Conservation (phyloP, 352 stramenopile genomes). For the Phytophthora aleatoria region DNA sequence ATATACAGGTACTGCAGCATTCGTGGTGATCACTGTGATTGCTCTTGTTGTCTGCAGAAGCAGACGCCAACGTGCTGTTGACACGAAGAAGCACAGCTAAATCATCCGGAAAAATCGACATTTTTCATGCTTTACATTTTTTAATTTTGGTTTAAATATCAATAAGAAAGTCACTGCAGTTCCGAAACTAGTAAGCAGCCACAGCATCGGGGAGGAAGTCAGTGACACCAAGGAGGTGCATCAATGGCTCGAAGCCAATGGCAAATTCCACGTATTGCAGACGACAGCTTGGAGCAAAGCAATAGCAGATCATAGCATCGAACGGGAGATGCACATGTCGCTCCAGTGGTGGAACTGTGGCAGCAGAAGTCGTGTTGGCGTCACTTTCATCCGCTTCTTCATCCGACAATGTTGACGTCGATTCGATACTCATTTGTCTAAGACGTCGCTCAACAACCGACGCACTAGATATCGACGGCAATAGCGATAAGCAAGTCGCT, state of each 20-base stretch:
- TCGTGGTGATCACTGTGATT: constrained; percentile 21
- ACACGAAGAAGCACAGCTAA: constrained; percentile 42
- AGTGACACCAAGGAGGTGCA: constrained; percentile 70
- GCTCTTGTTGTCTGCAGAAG: constrained; percentile 26
- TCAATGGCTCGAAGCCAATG: constrained; percentile 85
- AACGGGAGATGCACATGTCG: constrained; percentile 76
- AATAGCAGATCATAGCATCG: constrained; percentile 88
- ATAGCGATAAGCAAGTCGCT: constrained; percentile 54
- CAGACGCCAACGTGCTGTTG: constrained; percentile 21
- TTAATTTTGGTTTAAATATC: constrained; percentile 4
- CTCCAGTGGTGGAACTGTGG: constrained; percentile 34
- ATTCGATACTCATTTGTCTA: constrained; percentile 25
- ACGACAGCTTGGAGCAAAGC: constrained; percentile 53
- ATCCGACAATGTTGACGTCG: constrained; percentile 20
- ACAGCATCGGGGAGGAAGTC: constrained; percentile 51
- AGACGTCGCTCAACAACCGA: constrained; percentile 17
- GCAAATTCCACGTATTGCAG: constrained; percentile 89
- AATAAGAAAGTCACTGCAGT: neutral
- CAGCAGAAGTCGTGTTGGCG: neutral
- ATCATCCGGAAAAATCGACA: neutral
- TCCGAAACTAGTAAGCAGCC: constrained; percentile 5
- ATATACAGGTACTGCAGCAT: constrained; percentile 16
- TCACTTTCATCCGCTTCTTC: constrained; percentile 20
- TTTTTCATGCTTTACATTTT: constrained; percentile 4
- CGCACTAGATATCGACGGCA: constrained; percentile 6